phyloP scores from a whole-genome alignment of 169 alveolate species.

The Plasmodium ovale region DNA sequence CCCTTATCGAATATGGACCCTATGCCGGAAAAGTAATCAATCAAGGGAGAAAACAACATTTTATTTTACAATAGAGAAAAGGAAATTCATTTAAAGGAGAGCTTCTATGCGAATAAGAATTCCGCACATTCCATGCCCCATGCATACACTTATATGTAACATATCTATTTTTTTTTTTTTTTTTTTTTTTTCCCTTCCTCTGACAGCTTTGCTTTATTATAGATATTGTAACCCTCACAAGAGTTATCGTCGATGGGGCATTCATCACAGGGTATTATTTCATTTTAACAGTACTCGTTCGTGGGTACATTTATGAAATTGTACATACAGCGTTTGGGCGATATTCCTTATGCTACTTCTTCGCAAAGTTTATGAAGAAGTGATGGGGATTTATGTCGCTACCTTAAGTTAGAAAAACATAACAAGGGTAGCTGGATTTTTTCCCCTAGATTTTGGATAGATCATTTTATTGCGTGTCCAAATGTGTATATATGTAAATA shows the following conservation, averaged over 20 bases:
- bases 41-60: neutral
- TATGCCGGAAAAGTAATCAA: conserved; percentile 92
- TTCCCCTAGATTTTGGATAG: too few species aligned
- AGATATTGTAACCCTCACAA: conserved; percentile 90
- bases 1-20: conserved; percentile 94
- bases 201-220: conserved; percentile 90
- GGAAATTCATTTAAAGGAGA: too few species aligned
- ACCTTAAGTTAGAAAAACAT: too few species aligned
- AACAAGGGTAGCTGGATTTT: too few species aligned
- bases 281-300: neutral
- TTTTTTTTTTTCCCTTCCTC: neutral
- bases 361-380: too few species aligned
- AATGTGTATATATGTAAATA: neutral
- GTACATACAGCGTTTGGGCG: too few species aligned
- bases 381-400: too few species aligned
- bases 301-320: too few species aligned
- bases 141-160: neutral
- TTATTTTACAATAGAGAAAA: too few species aligned
- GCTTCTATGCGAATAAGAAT: neutral
- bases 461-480: too few species aligned
- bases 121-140: neutral
- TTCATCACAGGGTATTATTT: conserved; percentile 86
- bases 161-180: neutral
- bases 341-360: too few species aligned
- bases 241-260: conserved; percentile 94